Base-by-base conservation (phyloP, 2,329 filamentous ascomycete genomes). In the Alternaria conjuncta region DNA sequence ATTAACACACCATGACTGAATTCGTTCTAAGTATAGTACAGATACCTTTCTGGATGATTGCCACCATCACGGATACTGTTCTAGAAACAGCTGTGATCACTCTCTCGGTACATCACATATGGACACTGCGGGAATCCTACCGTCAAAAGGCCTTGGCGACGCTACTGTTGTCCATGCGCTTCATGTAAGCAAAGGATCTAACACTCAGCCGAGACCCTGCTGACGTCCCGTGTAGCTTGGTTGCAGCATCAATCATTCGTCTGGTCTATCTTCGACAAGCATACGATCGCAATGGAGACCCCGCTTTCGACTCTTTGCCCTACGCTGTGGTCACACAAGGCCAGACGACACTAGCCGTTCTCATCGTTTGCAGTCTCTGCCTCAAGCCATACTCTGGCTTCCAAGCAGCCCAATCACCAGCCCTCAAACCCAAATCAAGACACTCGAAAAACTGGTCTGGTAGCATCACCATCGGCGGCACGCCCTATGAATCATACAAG, bases 241-340 rank as follows among this genome's bases (percentile, higher is more conserved):
- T 77, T 6, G 49, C 61, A 49, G 54, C 68, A 43, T 76, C 73
- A 4, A 45, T 71, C 30, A 20, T 67, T 53, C 71, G 74, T 43
- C 54, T 77, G 10, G 7, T 71, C 20, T 70, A 68, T 30, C 59
- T 77, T 10, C 56, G 60, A 25, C 67, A 55, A 43, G 65, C 64
- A 20, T 54, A 66, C 23, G 55, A 58, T 46, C 21, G 57, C 41
- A 25, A 45, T 12, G 45, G 61, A 2, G 68, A 74, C 44, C 64
- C 61, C 26, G 60, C 70, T 15, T 72, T 71, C 47, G 57, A 66
- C 32, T 71, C 57, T 25, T 67, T 72, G 13, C 72, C 70, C 3
- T 76, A 74, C 51, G 50, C 46, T 15, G 68, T 73, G 26, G 59
- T 63, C n/a, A 72, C 72, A 15, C 72, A 74, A 63, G 55, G 55